A percentile compares a stretch with the other conserved stretches of the same genome.
Evolutionary conservation across 495 filamentous ascomycete species (phyloP).

Genomic region (Parathielavia appendiculata): DNA sequence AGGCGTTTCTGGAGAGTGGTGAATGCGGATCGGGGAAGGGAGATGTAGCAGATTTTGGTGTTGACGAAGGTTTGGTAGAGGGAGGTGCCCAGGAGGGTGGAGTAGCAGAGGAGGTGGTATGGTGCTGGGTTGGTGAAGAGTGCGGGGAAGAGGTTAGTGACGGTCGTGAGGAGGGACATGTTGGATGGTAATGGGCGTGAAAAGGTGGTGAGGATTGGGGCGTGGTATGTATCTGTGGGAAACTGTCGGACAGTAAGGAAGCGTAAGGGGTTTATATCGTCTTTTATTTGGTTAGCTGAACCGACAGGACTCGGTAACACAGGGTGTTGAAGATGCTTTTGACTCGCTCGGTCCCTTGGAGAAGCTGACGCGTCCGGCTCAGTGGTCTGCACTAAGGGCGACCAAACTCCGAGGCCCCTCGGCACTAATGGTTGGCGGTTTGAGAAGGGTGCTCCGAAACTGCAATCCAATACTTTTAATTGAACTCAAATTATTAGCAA

Average conservation of each 20-base stretch:
- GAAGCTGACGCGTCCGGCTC: not conserved
- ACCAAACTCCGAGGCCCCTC: not conserved
- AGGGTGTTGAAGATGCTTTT: too few relatives aligned
- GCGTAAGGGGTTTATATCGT: not conserved
- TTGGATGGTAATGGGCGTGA: not conserved
- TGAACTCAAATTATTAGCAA: too few relatives aligned
- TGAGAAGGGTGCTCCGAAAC: not conserved
- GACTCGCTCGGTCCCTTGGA: too few relatives aligned
- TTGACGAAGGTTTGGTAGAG: conserved; percentile 47
- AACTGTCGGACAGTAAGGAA: too few relatives aligned
- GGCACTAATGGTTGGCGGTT: not conserved
- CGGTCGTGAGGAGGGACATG: not conserved
- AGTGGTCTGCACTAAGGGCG: not conserved
- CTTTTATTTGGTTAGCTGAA: not conserved
- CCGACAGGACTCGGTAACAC: not conserved
- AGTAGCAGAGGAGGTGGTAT: conserved; percentile 50
- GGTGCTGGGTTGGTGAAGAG: conserved; percentile 20
- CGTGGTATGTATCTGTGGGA: not conserved
- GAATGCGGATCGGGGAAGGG: conserved; percentile 47
- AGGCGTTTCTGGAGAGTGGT: conserved; percentile 47
- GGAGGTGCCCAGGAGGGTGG: conserved; percentile 47
- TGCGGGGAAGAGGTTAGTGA: not conserved
- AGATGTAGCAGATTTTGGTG: conserved; percentile 35
- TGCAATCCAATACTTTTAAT: too few relatives aligned
- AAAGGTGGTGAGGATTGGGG: not conserved